Evolutionary conservation across 495 filamentous ascomycete species (phyloP).

Genomic region (Penicillium cosmopolitanum): DNA sequence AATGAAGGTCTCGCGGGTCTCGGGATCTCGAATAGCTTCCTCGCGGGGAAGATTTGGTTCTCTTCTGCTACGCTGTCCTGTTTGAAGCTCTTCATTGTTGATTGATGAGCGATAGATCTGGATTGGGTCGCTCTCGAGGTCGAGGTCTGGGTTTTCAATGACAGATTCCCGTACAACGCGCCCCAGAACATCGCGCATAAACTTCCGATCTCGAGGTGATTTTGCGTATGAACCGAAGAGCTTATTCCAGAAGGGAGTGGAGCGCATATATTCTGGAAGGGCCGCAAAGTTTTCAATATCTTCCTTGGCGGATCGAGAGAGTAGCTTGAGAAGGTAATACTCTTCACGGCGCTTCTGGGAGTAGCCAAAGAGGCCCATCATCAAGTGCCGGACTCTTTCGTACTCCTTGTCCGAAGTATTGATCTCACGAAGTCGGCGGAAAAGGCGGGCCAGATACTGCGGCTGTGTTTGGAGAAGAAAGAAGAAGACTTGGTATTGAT

Average conservation of each 20-base stretch:
- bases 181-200: slow-evolving; percentile 81
- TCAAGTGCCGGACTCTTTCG: slow-evolving; percentile 86
- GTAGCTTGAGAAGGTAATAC: slow-evolving; percentile 92
- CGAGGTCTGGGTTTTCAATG: slow-evolving; percentile 85
- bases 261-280: slow-evolving; percentile 83
- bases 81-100: slow-evolving; percentile 95
- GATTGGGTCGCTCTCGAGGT: slow-evolving; percentile 95
- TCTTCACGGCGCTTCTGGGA: slow-evolving; percentile 96
- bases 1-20: slow-evolving; percentile 90
- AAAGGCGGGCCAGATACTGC: slow-evolving; percentile 87
- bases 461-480: slow-evolving; percentile 97
- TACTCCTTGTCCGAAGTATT: slow-evolving; percentile 89
- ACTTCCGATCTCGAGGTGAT: slow-evolving; percentile 90
- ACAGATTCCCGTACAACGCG: slow-evolving; percentile 84
- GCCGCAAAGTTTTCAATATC: slow-evolving; percentile 76
- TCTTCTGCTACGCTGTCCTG: slow-evolving; percentile 78
- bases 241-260: slow-evolving; percentile 91
- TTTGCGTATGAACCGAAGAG: slow-evolving; percentile 86
- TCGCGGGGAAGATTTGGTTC: slow-evolving; percentile 83
- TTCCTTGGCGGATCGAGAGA: slow-evolving; percentile 80
- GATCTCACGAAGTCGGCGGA: slow-evolving; percentile 80
- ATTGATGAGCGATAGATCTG: slow-evolving; percentile 95
- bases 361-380: slow-evolving; percentile 97
- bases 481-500: slow-evolving; percentile 97
- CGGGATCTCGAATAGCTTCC: slow-evolving; percentile 88